Base-by-base conservation (phyloP, 2,329 filamentous ascomycete genomes). In the Eurotiales sp. region DNA sequence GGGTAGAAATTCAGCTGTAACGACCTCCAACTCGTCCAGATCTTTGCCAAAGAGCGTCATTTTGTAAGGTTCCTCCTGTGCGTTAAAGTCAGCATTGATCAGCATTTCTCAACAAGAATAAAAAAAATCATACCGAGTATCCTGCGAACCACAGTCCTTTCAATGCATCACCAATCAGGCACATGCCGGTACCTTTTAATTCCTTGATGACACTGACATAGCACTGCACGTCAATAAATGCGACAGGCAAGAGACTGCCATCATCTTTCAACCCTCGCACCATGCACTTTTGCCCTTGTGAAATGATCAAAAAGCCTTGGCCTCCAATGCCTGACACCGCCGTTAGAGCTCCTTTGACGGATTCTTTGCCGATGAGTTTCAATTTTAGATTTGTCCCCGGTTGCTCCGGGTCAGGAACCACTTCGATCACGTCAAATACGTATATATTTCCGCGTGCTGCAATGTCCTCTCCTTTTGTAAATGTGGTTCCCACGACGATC, bases 201-300 rank as follows among this genome's bases (percentile, higher is more conserved):
- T 90, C 88, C 64, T 91, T 93, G 49, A 90, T 81, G n/a, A 86
- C 83, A 2, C 85, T 88, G 11, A 96, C 89, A 62, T 96, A 93
- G 69, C 88, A 95, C 72, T 89, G 93, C 84, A 96, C 95, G 64
- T 99, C 93, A 78, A 99, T 87, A 65, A 99, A 99, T 0, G 93
- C 93, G 3, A 99, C 92, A 0, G 93, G 93, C 1, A 97, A 77
- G 47, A 97, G 79, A 1, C 88, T 90, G 0, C 91, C 90, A 65
- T 99, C 93, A 68, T 99, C 93, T 67, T 96, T 96, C 3, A 99
- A 78, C 36, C 93, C 93, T 53, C 93, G 81, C 1, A 99, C 90
- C 87, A 99, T 95, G 67, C 90, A 92, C 71, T 99, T 99, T 64
- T 96, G 91, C 1, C 93, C 93, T 65, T 99, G 93, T 0, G 91